Conservation (phyloP, 2,329 filamentous ascomycete species). For the Botryotinia globosa region DNA sequence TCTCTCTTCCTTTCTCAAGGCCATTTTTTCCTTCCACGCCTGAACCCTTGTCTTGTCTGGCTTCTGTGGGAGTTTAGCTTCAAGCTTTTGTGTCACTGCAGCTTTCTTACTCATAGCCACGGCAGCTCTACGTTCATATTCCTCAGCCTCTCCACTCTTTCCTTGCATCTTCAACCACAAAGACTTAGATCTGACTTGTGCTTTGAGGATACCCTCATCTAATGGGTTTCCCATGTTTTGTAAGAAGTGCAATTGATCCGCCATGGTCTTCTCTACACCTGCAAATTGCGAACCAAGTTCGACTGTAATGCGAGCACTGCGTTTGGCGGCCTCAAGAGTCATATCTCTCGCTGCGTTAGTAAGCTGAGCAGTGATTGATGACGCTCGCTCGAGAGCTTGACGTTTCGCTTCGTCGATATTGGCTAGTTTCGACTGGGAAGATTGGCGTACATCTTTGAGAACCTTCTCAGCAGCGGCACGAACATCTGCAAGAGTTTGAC, state of each 20-base stretch:
- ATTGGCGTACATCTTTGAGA: conserved; percentile 28
- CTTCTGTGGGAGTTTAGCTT: neutral
- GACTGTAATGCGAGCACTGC: conserved; percentile 33
- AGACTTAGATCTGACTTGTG: conserved; percentile 55
- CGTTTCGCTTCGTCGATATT: conserved; percentile 29
- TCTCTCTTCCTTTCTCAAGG: conserved; percentile 14
- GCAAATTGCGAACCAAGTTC: conserved; percentile 31
- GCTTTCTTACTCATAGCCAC: conserved; percentile 25
- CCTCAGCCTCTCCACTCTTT: conserved; percentile 46
- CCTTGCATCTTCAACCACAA: conserved; percentile 56
- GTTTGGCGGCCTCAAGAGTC: conserved; percentile 35
- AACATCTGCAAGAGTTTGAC: conserved; percentile 26
- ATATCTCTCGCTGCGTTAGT: conserved; percentile 31
- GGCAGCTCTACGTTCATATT: conserved; percentile 50
- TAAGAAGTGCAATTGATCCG: conserved; percentile 38
- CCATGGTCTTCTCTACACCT: conserved; percentile 40
- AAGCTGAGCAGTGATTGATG: conserved; percentile 24
- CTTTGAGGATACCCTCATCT: conserved; percentile 48
- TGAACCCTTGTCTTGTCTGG: neutral
- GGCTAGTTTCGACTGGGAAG: conserved; percentile 27
- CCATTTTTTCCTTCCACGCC: neutral
- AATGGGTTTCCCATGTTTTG: conserved; percentile 44
- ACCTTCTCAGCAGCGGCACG: conserved; percentile 26
- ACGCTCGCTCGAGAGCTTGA: conserved; percentile 29
- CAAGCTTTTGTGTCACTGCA: neutral